These are phyloP conservation scores for Pyrenochaeta sp. DNA, from an alignment of 2,329 filamentous ascomycete genomes.

Conservation along the genomic window DNA sequence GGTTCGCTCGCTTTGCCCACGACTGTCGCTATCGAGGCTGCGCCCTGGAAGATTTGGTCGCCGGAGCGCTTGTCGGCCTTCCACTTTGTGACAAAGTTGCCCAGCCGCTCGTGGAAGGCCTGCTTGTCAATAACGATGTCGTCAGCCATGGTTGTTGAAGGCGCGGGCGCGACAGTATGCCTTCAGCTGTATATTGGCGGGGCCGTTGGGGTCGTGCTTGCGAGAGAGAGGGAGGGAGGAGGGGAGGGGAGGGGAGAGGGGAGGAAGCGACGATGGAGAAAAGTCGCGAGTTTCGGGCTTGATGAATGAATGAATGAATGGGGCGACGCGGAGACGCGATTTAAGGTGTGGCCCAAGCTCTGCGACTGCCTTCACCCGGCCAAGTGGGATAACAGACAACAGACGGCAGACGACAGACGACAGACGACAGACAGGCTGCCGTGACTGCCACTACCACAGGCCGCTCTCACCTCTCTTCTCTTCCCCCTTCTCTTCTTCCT, in stretches of 20 bases:
- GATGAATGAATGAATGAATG: slow-evolving; percentile 1
- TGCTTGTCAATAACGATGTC: slow-evolving; percentile 94
- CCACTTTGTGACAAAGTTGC: slow-evolving; percentile 88
- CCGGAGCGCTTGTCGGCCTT: slow-evolving; percentile 92
- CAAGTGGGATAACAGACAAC: too few relatives aligned
- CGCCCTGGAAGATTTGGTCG: slow-evolving; percentile 85
- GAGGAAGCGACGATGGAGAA: slow-evolving; percentile 25
- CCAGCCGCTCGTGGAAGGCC: slow-evolving; percentile 91
- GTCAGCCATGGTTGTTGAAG: slow-evolving; percentile 61
- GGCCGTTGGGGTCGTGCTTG: background rate
- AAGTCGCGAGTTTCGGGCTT: slow-evolving; percentile 28
- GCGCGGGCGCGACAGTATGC: slow-evolving; percentile 17
- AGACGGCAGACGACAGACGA: background rate
- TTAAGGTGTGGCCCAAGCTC: slow-evolving; percentile 10
- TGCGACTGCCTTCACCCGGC: background rate
- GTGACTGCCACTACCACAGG: too few relatives aligned
- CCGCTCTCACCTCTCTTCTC: background rate
- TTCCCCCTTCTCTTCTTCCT: slow-evolving; percentile 7
- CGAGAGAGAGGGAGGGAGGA: slow-evolving; percentile 19
- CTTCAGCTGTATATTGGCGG: slow-evolving; percentile 16
- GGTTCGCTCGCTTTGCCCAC: slow-evolving; percentile 90
- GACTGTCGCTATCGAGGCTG: slow-evolving; percentile 83
- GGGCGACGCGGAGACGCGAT: slow-evolving; percentile 37
- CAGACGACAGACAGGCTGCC: background rate
- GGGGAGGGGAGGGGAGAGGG: slow-evolving; percentile 18